Evolutionary conservation across 1,139 yeast species (phyloP).

Genomic region (Sugiyamaella pinicola): DNA sequence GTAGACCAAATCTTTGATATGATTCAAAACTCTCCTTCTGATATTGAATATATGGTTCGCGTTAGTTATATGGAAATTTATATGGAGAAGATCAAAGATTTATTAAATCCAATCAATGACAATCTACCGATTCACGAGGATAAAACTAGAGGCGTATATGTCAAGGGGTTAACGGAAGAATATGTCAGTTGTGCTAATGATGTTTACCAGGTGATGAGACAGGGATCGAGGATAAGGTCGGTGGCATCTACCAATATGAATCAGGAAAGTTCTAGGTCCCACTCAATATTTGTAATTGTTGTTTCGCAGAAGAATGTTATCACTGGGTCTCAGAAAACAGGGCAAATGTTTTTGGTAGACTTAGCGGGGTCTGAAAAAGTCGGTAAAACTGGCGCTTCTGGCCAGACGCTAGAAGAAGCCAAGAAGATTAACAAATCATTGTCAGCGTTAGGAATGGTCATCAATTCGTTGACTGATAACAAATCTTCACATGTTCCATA

Average conservation of each 20-base stretch:
- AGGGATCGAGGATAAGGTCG: constrained; percentile 60
- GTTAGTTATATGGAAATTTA: constrained; percentile 82
- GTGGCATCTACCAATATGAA: constrained; percentile 73
- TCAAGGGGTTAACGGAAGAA: constrained; percentile 64
- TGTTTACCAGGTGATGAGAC: constrained; percentile 55
- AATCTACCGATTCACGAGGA: constrained; percentile 67
- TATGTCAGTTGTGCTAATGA: constrained; percentile 64
- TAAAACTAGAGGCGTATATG: constrained; percentile 65
- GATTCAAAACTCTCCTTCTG: constrained; percentile 55
- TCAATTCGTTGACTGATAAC: constrained; percentile 74
- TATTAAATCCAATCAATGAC: constrained; percentile 46
- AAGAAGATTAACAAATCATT: constrained; percentile 80
- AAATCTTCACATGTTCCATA: constrained; percentile 71
- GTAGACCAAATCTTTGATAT: constrained; percentile 64
- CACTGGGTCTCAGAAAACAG: constrained; percentile 61
- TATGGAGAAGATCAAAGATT: constrained; percentile 74
- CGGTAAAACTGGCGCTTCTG: constrained; percentile 78
- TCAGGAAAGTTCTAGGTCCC: constrained; percentile 76
- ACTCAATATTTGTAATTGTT: constrained; percentile 72
- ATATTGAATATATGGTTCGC: constrained; percentile 65
- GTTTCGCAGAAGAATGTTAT: constrained; percentile 60
- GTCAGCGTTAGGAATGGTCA: constrained; percentile 78
- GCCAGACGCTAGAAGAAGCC: constrained; percentile 78
- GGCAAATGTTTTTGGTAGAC: constrained; percentile 78
- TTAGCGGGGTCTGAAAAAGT: constrained; percentile 89